Base-by-base conservation (phyloP, 805 yeast genomes). In the Saccharomyces jurei region DNA sequence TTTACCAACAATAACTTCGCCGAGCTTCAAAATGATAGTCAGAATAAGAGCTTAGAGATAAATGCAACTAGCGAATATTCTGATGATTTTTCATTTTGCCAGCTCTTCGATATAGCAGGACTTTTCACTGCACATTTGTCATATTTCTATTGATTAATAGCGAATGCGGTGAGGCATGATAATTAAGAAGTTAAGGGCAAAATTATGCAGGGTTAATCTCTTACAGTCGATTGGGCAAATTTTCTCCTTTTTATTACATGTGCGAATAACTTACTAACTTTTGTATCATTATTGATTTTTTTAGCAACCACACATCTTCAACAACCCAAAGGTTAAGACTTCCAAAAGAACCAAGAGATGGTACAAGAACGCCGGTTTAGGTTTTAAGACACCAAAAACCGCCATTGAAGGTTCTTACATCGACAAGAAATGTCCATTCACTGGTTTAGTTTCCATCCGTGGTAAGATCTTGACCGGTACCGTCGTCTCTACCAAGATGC, bases 291-390 rank as follows among this genome's bases (percentile, higher is more conserved):
- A 22, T 52, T 50, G 57, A 50, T 52, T 27, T 17, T 48, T 55
- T 63, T 74, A 89, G 99, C 99, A 94, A 89, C 99, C 98, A 77
- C 99, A 94, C 86, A 92, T 94, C 86, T 94, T 94, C 96, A 91
- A 90, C 83, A 94, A 94, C 92, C 90, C 98, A 86, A 94, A 94
- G 89, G 86, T 97, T 73, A 91, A 89, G 91, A 96, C 95, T 77
- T 84, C 83, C 89, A 88, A 88, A 82, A 85, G 91, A 83, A 87
- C 96, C 86, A 94, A 94, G 94, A 94, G 99, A 89, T 94, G 99
- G 99, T 91, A 84, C 78, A 94, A 94, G 87, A 97, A 94, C 62
- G 97, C 89, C 73, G 99, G 99, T 79, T 89, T 94, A 78, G 99
- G 99, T 70, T 94, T 90, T 97, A 94, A 94, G 89, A 94, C 99